Conservation (phyloP, 441 rosid species). For the Mallotus japonicus region DNA sequence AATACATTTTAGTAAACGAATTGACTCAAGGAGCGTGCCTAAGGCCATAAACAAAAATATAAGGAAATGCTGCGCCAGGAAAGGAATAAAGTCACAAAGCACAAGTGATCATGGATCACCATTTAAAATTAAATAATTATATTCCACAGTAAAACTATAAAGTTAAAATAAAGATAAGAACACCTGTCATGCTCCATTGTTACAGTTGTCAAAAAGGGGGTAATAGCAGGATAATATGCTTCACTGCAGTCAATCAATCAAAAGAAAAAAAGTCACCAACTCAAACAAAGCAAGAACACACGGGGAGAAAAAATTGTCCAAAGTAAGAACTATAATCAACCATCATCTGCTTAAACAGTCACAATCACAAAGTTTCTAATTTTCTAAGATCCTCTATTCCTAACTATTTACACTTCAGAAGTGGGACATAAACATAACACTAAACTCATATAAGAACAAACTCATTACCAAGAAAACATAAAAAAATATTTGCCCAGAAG, state of each 20-base stretch:
- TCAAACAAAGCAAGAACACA: neutral
- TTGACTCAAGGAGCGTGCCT: neutral
- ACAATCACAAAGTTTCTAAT: too few relatives aligned
- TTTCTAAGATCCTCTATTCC: too few relatives aligned
- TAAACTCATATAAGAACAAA: neutral
- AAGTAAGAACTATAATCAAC: neutral
- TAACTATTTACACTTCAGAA: too few relatives aligned
- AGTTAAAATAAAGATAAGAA: neutral
- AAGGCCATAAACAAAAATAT: neutral
- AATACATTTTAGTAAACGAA: neutral
- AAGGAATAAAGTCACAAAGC: neutral
- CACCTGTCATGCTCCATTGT: constrained; percentile 21
- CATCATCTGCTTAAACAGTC: neutral
- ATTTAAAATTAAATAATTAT: neutral
- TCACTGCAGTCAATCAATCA: neutral
- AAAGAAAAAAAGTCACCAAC: neutral
- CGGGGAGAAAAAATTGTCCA: neutral
- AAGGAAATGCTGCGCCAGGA: neutral
- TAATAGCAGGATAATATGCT: neutral
- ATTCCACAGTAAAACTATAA: neutral
- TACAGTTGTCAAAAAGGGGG: neutral
- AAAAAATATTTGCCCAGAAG: too few relatives aligned
- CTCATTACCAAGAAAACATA: neutral
- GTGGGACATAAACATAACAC: too few relatives aligned
- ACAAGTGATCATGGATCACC: neutral